Conservation (phyloP, 1,284 basidiomycete genomes). For the Uromyces viciae-fabae region DNA sequence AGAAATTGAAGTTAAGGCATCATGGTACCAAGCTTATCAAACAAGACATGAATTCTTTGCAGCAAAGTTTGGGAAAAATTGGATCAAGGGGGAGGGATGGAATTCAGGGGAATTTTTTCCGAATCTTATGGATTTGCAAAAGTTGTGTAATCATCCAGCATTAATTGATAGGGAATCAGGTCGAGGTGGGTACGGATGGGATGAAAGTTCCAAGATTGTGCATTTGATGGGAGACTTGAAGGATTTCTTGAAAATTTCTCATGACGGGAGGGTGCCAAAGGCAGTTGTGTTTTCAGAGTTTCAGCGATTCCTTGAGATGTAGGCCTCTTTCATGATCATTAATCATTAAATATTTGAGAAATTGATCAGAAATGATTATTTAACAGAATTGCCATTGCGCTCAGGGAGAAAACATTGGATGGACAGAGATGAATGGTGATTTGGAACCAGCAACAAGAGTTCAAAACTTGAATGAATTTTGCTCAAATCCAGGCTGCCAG, state of each 20-base stretch:
- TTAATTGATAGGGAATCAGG: not conserved
- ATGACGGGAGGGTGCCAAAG: not conserved
- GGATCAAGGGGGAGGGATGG: not conserved
- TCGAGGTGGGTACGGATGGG: not conserved
- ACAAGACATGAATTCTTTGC: not conserved
- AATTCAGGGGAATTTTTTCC: not conserved
- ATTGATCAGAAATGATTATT: no score
- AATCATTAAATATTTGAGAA: not conserved
- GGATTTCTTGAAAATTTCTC: not conserved
- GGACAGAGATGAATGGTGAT: no score
- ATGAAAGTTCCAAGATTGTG: conserved; percentile 1
- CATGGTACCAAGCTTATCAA: not conserved
- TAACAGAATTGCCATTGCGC: no score
- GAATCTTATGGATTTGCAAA: not conserved
- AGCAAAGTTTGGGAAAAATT: not conserved
- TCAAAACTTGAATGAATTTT: not conserved
- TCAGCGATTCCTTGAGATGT: not conserved
- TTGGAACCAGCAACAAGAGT: no score
- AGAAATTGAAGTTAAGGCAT: not conserved
- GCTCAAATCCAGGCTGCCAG: not conserved
- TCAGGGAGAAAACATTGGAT: no score
- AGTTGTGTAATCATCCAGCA: not conserved
- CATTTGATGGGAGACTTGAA: not conserved
- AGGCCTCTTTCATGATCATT: no score
- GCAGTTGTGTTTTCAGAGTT: conserved; percentile 7